These are phyloP conservation scores for Rhodotorula kratochvilovae DNA, from an alignment of 768 basidiomycete genomes.

Conservation along the genomic window DNA sequence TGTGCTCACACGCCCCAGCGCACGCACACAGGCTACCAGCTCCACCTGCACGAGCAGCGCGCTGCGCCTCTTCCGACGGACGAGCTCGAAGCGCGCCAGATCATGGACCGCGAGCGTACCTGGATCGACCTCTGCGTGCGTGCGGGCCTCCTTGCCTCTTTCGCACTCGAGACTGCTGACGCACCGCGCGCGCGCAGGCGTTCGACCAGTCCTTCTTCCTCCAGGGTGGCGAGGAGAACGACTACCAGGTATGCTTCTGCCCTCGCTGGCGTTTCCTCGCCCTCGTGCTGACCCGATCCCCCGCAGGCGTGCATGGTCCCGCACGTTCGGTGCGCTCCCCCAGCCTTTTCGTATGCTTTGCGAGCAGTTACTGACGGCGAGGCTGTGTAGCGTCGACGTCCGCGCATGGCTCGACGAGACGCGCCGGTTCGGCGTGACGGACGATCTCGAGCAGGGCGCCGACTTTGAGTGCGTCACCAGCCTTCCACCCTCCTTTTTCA, in stretches of 20 bases:
- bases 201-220: neutral
- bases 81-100: slow-evolving; percentile 24
- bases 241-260: neutral
- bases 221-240: neutral
- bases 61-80: slow-evolving; percentile 7
- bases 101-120: slow-evolving; percentile 28
- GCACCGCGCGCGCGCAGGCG: no score
- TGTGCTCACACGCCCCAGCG: no score
- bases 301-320: no score
- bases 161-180: no score
- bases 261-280: neutral
- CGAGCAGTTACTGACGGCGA: no score
- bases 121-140: slow-evolving; percentile 12
- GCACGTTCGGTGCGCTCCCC: no score
- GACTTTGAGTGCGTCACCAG: slow-evolving; percentile 4
- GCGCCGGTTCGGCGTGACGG: slow-evolving; percentile 12
- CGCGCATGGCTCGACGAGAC: slow-evolving; percentile 19
- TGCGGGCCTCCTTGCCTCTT: no score
- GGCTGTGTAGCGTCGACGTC: neutral
- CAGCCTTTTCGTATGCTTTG: no score
- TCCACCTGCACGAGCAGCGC: neutral
- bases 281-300: no score
- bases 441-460: slow-evolving; percentile 28
- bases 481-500: no score
- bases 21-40: no score